Evolutionary conservation across 1,284 basidiomycete genomes (phyloP).

Genomic region (Marasmius fiardii): DNA sequence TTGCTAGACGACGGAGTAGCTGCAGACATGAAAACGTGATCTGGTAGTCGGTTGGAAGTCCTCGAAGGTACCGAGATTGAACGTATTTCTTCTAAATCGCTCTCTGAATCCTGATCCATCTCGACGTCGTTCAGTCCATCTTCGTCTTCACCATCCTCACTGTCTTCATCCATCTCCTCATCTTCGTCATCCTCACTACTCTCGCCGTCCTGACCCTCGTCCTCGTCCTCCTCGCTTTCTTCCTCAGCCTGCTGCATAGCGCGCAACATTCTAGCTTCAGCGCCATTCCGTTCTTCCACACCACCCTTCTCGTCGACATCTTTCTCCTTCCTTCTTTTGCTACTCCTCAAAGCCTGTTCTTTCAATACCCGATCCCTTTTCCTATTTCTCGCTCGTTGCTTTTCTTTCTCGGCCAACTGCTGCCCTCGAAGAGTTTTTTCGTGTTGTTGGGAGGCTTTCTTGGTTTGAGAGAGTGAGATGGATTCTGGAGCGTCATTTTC

Average conservation of each 20-base stretch:
- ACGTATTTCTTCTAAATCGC: constrained; percentile 9
- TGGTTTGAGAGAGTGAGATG: constrained; percentile 39
- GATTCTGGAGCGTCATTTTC: constrained; percentile 45
- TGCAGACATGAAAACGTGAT: constrained; percentile 45
- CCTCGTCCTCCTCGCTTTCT: constrained; percentile 24
- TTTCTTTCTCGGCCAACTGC: constrained; percentile 31
- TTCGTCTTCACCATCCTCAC: constrained; percentile 18
- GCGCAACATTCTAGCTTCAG: constrained; percentile 30
- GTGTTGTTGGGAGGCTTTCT: constrained; percentile 29
- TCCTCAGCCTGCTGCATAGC: constrained; percentile 39
- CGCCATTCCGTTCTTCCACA: constrained; percentile 11
- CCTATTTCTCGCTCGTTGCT: constrained; percentile 36
- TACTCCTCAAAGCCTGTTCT: constrained; percentile 35
- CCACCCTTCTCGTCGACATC: constrained; percentile 14
- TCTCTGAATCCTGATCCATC: constrained; percentile 12
- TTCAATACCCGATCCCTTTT: constrained; percentile 44
- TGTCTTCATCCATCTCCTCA: constrained; percentile 5
- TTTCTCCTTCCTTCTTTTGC: constrained; percentile 16
- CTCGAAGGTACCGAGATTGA: constrained; percentile 12
- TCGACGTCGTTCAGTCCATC: constrained; percentile 9
- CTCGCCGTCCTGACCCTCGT: constrained; percentile 11
- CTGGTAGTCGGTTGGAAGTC: constrained; percentile 40
- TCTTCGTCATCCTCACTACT: constrained; percentile 1
- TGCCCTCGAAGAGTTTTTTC: constrained; percentile 31
- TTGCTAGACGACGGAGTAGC: constrained; percentile 30